These are phyloP conservation scores for Gossypium australe DNA, from an alignment of 345 rosid genomes.

Conservation along the genomic window DNA sequence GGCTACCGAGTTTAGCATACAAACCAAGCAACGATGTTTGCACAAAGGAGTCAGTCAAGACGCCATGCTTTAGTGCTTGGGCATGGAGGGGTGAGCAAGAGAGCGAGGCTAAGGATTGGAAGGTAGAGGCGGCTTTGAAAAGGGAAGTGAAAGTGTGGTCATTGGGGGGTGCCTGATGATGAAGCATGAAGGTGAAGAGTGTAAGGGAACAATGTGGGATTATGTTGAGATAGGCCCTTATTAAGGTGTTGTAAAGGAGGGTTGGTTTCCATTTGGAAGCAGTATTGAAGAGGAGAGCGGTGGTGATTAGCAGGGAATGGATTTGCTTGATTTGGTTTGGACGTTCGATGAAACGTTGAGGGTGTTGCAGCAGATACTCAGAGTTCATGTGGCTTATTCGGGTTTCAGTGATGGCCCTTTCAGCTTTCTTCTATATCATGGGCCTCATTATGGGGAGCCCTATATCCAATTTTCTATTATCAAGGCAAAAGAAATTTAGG, in stretches of 20 bases:
- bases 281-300: conserved; percentile 20
- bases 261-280: conserved; percentile 35
- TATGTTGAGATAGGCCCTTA: conserved; percentile 49
- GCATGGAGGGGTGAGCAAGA: conserved; percentile 47
- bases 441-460: no score
- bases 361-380: conserved; percentile 42
- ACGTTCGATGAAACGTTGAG: conserved; percentile 40
- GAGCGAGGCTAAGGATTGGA: conserved; percentile 17
- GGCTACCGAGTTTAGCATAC: conserved; percentile 32
- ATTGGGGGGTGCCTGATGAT: conserved; percentile 37
- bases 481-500: no score
- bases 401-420: background rate
- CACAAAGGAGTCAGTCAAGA: conserved; percentile 43
- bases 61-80: conserved; percentile 49
- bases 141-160: conserved; percentile 64
- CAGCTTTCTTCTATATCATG: background rate
- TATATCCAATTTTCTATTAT: no score
- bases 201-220: conserved; percentile 32
- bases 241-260: conserved; percentile 50
- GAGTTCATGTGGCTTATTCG: background rate
- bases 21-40: conserved; percentile 45
- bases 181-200: conserved; percentile 60
- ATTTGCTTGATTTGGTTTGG: conserved; percentile 47
- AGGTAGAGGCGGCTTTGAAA: conserved; percentile 42
- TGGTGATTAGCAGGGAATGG: conserved; percentile 41